These are phyloP conservation scores for Eimeria tenella DNA, from an alignment of 169 alveolate species.

Conservation along the genomic window DNA sequence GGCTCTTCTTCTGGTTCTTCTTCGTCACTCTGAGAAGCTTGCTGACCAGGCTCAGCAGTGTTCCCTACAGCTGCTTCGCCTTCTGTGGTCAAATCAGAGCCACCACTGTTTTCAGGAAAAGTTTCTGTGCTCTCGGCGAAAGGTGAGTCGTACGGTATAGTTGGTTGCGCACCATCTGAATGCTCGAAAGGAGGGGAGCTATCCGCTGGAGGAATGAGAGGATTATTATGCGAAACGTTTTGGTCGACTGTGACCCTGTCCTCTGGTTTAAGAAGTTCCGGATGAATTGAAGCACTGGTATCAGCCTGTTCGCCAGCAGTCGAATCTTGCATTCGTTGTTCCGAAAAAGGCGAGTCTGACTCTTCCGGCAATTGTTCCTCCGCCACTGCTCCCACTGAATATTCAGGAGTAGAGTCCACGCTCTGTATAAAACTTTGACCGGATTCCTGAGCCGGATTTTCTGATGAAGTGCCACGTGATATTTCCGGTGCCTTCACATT, in stretches of 20 bases:
- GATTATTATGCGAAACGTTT: no score
- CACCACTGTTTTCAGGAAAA: neutral
- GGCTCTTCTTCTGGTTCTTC: neutral
- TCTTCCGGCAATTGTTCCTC: no score
- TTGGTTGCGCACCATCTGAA: neutral
- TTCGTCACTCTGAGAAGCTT: neutral
- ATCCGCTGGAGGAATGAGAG: no score
- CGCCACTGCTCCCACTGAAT: neutral
- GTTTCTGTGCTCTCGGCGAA: neutral
- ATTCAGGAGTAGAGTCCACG: neutral
- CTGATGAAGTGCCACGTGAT: neutral
- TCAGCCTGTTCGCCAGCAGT: no score
- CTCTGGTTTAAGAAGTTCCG: no score
- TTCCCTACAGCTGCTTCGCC: neutral
- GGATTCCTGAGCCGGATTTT: neutral
- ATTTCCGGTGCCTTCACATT: neutral
- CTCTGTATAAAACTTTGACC: neutral
- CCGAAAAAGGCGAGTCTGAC: no score
- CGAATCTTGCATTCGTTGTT: no score
- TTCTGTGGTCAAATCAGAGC: neutral
- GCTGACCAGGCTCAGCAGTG: neutral
- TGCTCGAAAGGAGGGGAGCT: no score
- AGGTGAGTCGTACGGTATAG: slow-evolving; percentile 6
- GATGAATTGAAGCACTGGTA: no score
- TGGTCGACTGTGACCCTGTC: no score